Conservation (phyloP, 768 basidiomycete genomes). For the Pluteus cervinus region DNA sequence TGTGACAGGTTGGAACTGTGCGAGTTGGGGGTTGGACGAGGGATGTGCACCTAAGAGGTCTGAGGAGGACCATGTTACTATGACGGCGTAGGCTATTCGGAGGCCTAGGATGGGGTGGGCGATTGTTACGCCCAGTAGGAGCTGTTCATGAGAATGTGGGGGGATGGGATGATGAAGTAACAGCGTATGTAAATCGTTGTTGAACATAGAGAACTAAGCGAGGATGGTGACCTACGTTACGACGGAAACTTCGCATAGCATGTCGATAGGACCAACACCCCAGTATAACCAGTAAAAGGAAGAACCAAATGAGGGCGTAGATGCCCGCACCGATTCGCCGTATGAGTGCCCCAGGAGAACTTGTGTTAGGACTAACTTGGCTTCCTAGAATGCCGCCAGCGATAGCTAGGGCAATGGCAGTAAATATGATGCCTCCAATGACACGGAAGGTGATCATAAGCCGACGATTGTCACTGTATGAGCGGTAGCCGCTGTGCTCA, state of each 20-base stretch:
- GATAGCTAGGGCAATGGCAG: constrained; percentile 35
- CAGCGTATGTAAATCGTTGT: too few species aligned
- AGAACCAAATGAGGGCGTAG: constrained; percentile 35
- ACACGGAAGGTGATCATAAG: constrained; percentile 31
- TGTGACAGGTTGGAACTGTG: constrained; percentile 49
- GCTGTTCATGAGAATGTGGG: too few species aligned
- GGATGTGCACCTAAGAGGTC: constrained; percentile 31
- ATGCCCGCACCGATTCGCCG: constrained; percentile 37
- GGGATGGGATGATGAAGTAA: too few species aligned
- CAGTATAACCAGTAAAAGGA: constrained; percentile 33
- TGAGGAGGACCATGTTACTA: constrained; percentile 52
- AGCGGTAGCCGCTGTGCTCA: constrained; percentile 37
- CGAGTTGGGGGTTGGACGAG: constrained; percentile 36
- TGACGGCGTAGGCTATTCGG: constrained; percentile 49
- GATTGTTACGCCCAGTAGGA: constrained; percentile 46
- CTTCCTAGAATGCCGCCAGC: constrained; percentile 43
- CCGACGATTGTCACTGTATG: constrained; percentile 43
- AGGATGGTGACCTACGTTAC: constrained; percentile 35
- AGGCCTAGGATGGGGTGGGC: constrained; percentile 59
- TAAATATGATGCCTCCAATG: constrained; percentile 28
- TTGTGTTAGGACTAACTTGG: constrained; percentile 24
- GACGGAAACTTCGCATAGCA: constrained; percentile 39
- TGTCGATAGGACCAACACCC: constrained; percentile 40
- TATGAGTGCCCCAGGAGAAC: constrained; percentile 28
- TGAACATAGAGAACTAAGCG: too few species aligned